Evolutionary conservation across 2,329 filamentous ascomycete genomes (phyloP).

Genomic region (Diplodia corticola): DNA sequence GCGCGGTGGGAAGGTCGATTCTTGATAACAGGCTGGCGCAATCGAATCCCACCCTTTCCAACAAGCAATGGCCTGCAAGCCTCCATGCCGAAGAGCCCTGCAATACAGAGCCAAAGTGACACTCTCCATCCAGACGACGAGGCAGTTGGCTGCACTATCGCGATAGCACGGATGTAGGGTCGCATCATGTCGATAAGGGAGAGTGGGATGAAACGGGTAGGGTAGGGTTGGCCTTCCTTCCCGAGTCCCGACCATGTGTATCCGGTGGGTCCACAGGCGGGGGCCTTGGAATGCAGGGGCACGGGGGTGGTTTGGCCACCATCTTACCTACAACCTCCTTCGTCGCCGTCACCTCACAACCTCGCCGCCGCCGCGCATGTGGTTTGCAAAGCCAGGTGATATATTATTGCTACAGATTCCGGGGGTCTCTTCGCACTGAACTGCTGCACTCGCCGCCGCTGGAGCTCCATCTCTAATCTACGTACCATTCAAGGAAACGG

Average conservation of each 20-base stretch:
- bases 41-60: background rate
- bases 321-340: no score
- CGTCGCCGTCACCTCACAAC: background rate
- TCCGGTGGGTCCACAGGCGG: background rate
- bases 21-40: background rate
- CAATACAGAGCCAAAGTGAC: no score
- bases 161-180: background rate
- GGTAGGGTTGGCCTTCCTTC: background rate
- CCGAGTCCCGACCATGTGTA: background rate
- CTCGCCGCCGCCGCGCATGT: background rate
- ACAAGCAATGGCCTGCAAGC: background rate
- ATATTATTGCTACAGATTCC: background rate
- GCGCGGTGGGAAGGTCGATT: background rate
- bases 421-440: background rate
- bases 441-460: background rate
- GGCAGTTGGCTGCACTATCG: background rate
- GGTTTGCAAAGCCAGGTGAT: no score
- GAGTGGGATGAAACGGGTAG: background rate
- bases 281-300: no score
- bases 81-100: background rate
- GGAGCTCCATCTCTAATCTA: slow-evolving; percentile 2
- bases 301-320: no score
- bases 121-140: background rate
- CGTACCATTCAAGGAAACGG: background rate
- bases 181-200: background rate